phyloP scores from a whole-genome alignment of 2,329 filamentous ascomycete genomes.

The Pyricularia grisea region DNA sequence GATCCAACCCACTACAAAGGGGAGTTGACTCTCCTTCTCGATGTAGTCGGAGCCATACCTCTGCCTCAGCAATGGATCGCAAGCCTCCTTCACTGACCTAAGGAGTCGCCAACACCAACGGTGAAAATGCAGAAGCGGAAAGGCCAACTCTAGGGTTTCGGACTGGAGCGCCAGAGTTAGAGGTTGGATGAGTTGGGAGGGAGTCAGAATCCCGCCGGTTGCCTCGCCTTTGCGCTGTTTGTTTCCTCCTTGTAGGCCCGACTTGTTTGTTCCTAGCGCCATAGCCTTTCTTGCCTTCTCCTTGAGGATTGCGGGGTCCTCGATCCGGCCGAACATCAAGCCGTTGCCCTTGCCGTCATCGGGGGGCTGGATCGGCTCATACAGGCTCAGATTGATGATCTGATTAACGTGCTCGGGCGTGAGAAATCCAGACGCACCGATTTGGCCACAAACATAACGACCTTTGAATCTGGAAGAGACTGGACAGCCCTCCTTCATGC shows the following conservation, averaged over 20 bases:
- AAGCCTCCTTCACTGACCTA: constrained; percentile 18
- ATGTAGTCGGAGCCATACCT: constrained; percentile 25
- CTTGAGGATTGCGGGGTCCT: background rate
- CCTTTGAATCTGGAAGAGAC: constrained; percentile 26
- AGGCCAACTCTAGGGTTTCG: constrained; percentile 25
- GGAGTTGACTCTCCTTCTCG: constrained; percentile 26
- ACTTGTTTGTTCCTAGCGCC: background rate
- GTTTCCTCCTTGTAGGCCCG: background rate
- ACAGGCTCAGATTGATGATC: constrained; percentile 22
- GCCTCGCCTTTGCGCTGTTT: constrained; percentile 7
- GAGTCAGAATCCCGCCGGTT: constrained; percentile 7
- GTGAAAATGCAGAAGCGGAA: constrained; percentile 32
- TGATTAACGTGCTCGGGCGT: constrained; percentile 16
- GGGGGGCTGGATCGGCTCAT: constrained; percentile 9
- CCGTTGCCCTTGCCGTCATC: background rate
- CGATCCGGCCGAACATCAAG: background rate
- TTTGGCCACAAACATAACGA: constrained; percentile 15
- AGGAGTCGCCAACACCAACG: constrained; percentile 28
- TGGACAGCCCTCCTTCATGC: constrained; percentile 18
- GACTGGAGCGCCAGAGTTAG: constrained; percentile 23
- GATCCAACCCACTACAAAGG: constrained; percentile 29
- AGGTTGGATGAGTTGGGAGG: constrained; percentile 18
- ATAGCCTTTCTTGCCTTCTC: background rate
- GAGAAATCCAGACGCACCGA: background rate
- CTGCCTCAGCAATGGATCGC: constrained; percentile 19